phyloP scores from a whole-genome alignment of 2,329 filamentous ascomycete genomes.

The Lasiodiplodia sp. region DNA sequence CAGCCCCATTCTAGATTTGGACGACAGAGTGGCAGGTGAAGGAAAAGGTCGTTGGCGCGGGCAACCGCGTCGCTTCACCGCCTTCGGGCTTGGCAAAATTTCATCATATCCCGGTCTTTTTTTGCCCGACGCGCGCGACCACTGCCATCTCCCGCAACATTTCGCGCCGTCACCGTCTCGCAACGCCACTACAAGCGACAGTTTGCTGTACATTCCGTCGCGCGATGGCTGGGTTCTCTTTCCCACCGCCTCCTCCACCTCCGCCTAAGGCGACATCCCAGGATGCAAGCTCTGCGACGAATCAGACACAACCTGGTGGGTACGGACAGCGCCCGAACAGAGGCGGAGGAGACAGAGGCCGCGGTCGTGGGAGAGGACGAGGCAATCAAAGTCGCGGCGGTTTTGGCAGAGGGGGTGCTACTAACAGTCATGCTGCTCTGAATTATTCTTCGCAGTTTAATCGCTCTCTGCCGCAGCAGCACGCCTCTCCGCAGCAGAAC shows the following conservation, averaged over 20 bases:
- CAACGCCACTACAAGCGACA: neutral
- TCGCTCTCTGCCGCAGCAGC: constrained; percentile 10
- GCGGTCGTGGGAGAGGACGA: constrained; percentile 42
- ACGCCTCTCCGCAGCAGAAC: neutral
- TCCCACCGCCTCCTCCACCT: constrained; percentile 58
- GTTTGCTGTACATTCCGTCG: neutral
- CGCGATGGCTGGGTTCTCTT: constrained; percentile 44
- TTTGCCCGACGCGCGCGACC: neutral
- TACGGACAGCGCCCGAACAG: constrained; percentile 21
- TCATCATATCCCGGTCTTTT: constrained; percentile 18
- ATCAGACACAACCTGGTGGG: constrained; percentile 36
- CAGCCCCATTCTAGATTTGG: constrained; percentile 11
- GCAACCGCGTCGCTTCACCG: constrained; percentile 11
- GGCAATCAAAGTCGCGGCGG: constrained; percentile 33
- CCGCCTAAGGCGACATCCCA: constrained; percentile 43
- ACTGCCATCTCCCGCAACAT: neutral
- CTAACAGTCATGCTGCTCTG: constrained; percentile 10
- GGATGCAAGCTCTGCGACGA: constrained; percentile 38
- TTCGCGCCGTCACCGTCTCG: neutral
- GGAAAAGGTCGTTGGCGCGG: constrained; percentile 19
- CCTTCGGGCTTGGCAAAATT: constrained; percentile 28
- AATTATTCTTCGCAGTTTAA: neutral
- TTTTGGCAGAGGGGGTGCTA: constrained; percentile 13
- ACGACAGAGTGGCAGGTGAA: neutral
- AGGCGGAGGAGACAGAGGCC: constrained; percentile 32